Evolutionary conservation across 108 stramenopile species (phyloP).

Genomic region (Conticribra guillardii): DNA sequence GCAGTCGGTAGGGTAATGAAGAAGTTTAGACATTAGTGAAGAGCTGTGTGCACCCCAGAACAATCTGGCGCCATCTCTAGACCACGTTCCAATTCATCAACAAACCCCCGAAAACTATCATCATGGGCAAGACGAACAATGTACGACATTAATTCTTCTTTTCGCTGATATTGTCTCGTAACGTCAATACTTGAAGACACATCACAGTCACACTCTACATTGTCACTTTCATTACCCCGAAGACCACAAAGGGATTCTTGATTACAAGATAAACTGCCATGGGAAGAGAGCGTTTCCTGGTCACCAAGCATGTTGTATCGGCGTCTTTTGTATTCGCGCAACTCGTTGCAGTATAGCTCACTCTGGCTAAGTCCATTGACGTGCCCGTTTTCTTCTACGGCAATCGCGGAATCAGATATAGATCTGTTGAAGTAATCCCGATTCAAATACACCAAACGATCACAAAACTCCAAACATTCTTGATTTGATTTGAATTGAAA

Average conservation of each 20-base stretch:
- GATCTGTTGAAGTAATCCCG: conserved; percentile 22
- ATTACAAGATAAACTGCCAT: too few relatives aligned
- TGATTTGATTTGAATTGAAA: conserved; percentile 39
- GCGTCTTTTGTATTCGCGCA: conserved; percentile 21
- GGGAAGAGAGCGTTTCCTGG: background rate
- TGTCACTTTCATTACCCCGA: too few relatives aligned
- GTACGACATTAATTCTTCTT: conserved; percentile 33
- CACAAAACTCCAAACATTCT: conserved; percentile 44
- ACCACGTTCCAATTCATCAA: conserved; percentile 46
- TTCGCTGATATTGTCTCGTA: conserved; percentile 6
- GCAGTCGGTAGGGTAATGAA: too few relatives aligned
- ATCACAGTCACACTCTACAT: background rate
- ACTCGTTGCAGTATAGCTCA: conserved; percentile 17
- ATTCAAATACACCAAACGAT: conserved; percentile 44
- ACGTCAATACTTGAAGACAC: background rate
- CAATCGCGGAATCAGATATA: background rate
- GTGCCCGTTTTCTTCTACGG: background rate
- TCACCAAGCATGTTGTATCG: conserved; percentile 16
- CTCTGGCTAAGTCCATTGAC: conserved; percentile 34
- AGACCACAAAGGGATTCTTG: too few relatives aligned
- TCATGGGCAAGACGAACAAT: conserved; percentile 42
- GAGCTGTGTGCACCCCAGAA: conserved; percentile 24
- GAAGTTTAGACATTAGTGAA: too few relatives aligned
- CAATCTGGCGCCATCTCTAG: conserved; percentile 23
- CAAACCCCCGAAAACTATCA: conserved; percentile 43